Base-by-base conservation (phyloP, 2,329 filamentous ascomycete species). In the Penicillium olsonii region DNA sequence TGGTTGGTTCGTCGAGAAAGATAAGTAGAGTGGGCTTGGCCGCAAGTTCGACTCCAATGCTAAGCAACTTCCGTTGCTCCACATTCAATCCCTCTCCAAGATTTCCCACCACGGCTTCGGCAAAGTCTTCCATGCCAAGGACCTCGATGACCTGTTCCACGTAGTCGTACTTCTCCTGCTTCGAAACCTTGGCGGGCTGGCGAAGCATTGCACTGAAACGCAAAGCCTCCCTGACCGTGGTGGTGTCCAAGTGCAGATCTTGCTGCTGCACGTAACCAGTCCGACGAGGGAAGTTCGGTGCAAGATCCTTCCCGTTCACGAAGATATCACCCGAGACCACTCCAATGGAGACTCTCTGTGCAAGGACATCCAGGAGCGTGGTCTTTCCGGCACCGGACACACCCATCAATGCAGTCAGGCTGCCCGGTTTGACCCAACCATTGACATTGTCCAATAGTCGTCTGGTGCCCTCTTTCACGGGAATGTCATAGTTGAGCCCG, bases 21-120 rank as follows among this genome's bases (percentile, higher is more conserved):
- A 95, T 82, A 45, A 95, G 78, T 42, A 95, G 78, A n/a, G 87
- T 84, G 6, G 92, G 92, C 74, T 92, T 95, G 2, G 91, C 91
- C 27, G 89, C 91, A 22, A 96, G 80, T 67, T 96, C 92, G n/a
- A 96, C 90, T 68, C 90, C 91, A 55, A 96, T 95, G 1, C 90
- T 96, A 7, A 95, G 78, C 58, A 88, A 85, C 63, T 84, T 84
- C 12, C 82, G 75, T 63, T 84, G 82, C 62, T 84, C 82, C 29
- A 80, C 75, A 50, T 80, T 80, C 34, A 80, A 69, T 65, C 77
- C 90, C 73, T 92, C 88, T 41, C 91, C 90, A 1, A 88, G 88
- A 19, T 89, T 84, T 75, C 91, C 91, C 43, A 96, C 88, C 34
- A 95, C 80, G 8, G 91, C 91, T 62, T 94, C 90, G n/a, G 90